Evolutionary conservation across 2,329 filamentous ascomycete genomes (phyloP), one percentile per base, ranked within the genome.

Genomic region (Pseudogymnoascus pannorum): DNA sequence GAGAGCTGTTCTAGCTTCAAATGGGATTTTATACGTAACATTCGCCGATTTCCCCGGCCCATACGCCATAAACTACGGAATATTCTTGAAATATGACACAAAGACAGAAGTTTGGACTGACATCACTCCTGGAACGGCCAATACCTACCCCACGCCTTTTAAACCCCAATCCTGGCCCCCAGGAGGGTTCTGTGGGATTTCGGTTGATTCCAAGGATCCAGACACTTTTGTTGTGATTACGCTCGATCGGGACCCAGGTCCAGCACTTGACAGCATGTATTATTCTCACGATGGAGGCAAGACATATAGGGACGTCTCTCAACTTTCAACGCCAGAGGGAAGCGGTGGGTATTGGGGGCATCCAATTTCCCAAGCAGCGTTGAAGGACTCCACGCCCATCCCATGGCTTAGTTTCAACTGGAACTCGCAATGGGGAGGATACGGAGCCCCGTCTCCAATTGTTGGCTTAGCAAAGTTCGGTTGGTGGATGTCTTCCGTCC

Each of bases 381-480:
- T 64, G 5, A 62, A 61, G 40, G 58, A 64, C 20, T 60, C 60
- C 2, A 64, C 63, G 9, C 61, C 59, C n/a, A 61, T 64, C 8
- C 63, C 63, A n/a, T 64, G 63, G 63, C 57, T 64, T 3, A 64
- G 63, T 38, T 64, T 64, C 33, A 63, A 63, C 22, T 62, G 61
- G 51, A 62, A 62, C 35, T 29, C 60, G 14, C 31, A 48, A 36
- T 64, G 63, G 63, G 63, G 63, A 12, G 63, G 63, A 12, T 64
- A 64, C 40, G 63, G 63, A 59, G 68, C 61, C 66, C 16, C 59
- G 61, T 20, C 66, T 64, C 54, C 65, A 59, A 14, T 67, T 64
- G 20, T 63, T 60, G 16, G 67, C 66, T 11, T 60, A 12, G 48
- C 61, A 11, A 63, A 57, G 54, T 58, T 54, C 2, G 44, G 44